Base-by-base conservation (phyloP, 495 filamentous ascomycete species). In the Chaetomium cochliodes region DNA sequence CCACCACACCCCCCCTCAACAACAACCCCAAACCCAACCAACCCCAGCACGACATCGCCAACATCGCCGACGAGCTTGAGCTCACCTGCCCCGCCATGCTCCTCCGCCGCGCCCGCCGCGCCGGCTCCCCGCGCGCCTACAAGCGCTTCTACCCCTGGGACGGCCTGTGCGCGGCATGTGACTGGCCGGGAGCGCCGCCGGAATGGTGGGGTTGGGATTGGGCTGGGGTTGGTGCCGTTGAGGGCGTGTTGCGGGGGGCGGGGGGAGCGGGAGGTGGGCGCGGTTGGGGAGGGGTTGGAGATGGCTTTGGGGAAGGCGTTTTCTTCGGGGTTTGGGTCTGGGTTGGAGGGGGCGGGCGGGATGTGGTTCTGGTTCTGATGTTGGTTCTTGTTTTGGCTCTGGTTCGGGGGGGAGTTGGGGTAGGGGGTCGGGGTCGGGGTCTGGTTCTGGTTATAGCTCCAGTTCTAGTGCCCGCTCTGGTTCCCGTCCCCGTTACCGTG, bases 131-230 rank as follows among this genome's bases (percentile, higher is more conserved):
- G 9, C 1, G n/a, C 26, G 26, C 26, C 26, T n/a, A 33, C 51
- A 54, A 54, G 51, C 13, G 18, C 12, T 30, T 54, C 13, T 54
- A 54, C 26, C 26, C 3, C 26, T 54, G 51, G 51, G 51, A 54
- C 26, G 51, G 51, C 3, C 51, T 54, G 51, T 54, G 51, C 26
- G 25, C 25, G 26, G 23, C 26, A 4, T 54, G 51, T 26, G 26
- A 54, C 15, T 2, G 6, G 13, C 51, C 51, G 49, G 8, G 47
- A 6, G 47, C n/a, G 20, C 20, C 1, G 13, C 12, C 18, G 42
- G 15, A 46, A 30, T 37, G 33, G 33, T 1, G 9, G 33, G n/a
- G n/a, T n/a, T 37, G 33, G 33, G 33, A 37, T 37, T 37, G 33
- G 33, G 33, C 11, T 37, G 33, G 33, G 33, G 33, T 37, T 37